Conservation (phyloP, 2,329 filamentous ascomycete genomes). For the Aspergillus luchuensis region DNA sequence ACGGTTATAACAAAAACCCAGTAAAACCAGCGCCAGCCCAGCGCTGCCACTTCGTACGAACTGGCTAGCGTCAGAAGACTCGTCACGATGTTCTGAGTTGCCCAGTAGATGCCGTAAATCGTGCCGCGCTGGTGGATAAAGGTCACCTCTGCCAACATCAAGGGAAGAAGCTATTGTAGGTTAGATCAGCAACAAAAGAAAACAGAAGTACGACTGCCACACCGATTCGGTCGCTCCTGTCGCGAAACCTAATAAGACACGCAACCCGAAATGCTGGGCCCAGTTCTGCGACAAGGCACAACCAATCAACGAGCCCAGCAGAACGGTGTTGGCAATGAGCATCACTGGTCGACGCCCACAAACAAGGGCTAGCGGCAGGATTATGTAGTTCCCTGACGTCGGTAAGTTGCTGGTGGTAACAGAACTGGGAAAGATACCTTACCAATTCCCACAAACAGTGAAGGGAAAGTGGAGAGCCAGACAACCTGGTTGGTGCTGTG, state of each 20-base stretch:
- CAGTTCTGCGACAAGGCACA: conserved; percentile 38
- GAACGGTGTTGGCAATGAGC: conserved; percentile 33
- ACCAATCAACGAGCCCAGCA: conserved; percentile 37
- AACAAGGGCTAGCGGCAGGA: conserved; percentile 43
- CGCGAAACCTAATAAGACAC: conserved; percentile 41
- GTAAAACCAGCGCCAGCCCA: conserved; percentile 48
- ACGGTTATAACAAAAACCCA: conserved; percentile 43
- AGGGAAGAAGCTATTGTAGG: conserved; percentile 33
- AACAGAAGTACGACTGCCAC: not conserved
- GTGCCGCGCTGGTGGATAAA: conserved; percentile 45
- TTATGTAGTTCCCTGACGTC: conserved; percentile 35
- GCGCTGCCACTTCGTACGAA: conserved; percentile 39
- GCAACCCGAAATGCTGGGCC: conserved; percentile 40
- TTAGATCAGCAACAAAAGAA: not conserved
- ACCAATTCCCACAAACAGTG: conserved; percentile 45
- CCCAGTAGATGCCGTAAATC: conserved; percentile 45
- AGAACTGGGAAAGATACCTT: not conserved
- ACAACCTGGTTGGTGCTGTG: conserved; percentile 34
- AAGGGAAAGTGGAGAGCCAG: conserved; percentile 42
- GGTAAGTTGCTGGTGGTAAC: not conserved
- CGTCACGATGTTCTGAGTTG: conserved; percentile 40
- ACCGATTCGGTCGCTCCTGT: conserved; percentile 44
- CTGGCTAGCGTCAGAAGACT: conserved; percentile 36
- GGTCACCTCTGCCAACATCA: conserved; percentile 44
- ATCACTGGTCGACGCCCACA: conserved; percentile 43